These are phyloP conservation scores for Backusella luteola DNA, from an alignment of 192 early-diverging fungal genomes.

Conservation along the genomic window DNA sequence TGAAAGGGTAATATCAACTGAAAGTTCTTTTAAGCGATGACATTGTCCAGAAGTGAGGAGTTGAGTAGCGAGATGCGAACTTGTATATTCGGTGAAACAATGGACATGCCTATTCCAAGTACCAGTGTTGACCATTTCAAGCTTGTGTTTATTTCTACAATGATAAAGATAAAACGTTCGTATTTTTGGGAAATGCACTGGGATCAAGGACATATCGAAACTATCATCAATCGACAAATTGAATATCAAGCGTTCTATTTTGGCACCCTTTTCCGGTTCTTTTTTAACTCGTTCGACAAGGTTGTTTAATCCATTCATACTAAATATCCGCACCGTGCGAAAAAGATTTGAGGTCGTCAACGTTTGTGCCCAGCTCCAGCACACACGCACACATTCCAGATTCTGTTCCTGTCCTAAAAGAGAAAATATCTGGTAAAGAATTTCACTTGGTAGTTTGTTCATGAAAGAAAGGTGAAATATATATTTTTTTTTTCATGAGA, in stretches of 20 bases:
- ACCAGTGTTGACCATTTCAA: neutral
- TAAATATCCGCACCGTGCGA: neutral
- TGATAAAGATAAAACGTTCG: neutral
- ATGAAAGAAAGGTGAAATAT: neutral
- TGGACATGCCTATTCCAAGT: neutral
- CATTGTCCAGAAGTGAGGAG: neutral
- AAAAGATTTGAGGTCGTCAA: neutral
- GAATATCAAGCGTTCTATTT: neutral
- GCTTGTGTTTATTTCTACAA: neutral
- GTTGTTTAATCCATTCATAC: neutral
- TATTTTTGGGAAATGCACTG: neutral
- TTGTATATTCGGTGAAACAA: neutral
- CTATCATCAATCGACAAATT: neutral
- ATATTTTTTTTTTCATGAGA: neutral
- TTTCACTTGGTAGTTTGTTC: slow-evolving; percentile 2
- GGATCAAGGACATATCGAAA: neutral
- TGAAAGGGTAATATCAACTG: neutral
- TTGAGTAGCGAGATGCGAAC: neutral
- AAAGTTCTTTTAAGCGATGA: neutral
- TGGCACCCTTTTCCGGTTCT: neutral
- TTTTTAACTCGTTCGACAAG: neutral
- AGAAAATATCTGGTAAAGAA: neutral
- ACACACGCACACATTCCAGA: neutral
- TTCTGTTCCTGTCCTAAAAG: neutral
- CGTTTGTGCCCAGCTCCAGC: neutral